Evolutionary conservation across 148 eudicot genomes (phyloP).

Genomic region (Rhododendron kiyosumense): DNA sequence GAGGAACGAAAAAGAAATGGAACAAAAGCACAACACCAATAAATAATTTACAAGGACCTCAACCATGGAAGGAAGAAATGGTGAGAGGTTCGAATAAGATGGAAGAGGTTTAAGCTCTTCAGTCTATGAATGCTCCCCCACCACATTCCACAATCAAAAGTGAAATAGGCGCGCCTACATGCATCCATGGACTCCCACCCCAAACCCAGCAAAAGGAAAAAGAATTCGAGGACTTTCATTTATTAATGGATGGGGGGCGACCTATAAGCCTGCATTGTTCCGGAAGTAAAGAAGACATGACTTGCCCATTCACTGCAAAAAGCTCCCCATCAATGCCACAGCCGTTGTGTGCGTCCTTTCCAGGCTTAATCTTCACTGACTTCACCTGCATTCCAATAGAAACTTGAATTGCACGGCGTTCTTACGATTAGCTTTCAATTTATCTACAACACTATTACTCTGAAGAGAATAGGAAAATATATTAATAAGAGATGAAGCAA

Average conservation of each 20-base stretch:
- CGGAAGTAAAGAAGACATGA: constrained; percentile 65
- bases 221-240: constrained; percentile 21
- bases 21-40: background rate
- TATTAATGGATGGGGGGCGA: constrained; percentile 41
- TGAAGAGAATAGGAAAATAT: background rate
- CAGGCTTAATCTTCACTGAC: constrained; percentile 89
- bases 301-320: constrained; percentile 79
- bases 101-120: background rate
- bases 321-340: constrained; percentile 99
- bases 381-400: constrained; percentile 59
- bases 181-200: background rate
- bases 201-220: background rate
- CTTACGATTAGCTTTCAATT: background rate
- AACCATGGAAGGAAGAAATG: background rate
- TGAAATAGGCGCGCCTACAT: background rate
- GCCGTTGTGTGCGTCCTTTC: constrained; percentile 69
- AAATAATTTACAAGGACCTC: constrained; percentile 13
- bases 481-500: background rate
- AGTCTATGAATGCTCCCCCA: background rate
- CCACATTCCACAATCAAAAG: background rate
- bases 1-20: background rate
- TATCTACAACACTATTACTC: background rate
- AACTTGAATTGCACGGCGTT: background rate
- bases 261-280: constrained; percentile 99
- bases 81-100: background rate